A percentile compares a stretch with the other conserved stretches of the same genome.
Evolutionary conservation across 1,284 basidiomycete species (phyloP).

Genomic region (Tylopilus sp.): DNA sequence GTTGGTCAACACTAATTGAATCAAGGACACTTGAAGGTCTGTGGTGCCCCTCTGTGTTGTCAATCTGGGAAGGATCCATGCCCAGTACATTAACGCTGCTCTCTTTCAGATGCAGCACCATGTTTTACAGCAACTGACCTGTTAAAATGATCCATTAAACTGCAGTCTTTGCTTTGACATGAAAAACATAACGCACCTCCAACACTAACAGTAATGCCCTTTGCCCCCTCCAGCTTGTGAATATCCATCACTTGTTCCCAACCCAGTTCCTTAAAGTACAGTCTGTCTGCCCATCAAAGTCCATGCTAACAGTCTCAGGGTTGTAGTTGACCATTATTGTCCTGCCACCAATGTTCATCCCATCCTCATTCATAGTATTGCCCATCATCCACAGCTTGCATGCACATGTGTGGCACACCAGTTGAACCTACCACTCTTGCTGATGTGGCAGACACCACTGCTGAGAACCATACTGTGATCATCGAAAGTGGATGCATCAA

Average conservation of each 20-base stretch:
- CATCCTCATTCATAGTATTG: slow-evolving; percentile 57
- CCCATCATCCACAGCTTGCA: slow-evolving; percentile 93
- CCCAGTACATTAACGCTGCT: slow-evolving; percentile 94
- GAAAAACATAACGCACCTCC: slow-evolving; percentile 72
- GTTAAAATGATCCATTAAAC: neutral
- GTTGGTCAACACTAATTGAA: slow-evolving; percentile 96
- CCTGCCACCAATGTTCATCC: slow-evolving; percentile 33
- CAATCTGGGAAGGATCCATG: slow-evolving; percentile 95
- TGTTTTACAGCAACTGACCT: slow-evolving; percentile 98
- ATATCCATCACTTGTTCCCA: slow-evolving; percentile 99
- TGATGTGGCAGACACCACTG: slow-evolving; percentile 98
- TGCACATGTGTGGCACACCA: slow-evolving; percentile 99
- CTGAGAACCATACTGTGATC: slow-evolving; percentile 99
- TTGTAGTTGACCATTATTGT: slow-evolving; percentile 99
- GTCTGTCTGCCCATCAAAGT: slow-evolving; percentile 99
- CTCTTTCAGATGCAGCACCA: slow-evolving; percentile 95
- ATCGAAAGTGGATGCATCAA: slow-evolving; percentile 94
- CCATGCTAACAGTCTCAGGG: slow-evolving; percentile 99
- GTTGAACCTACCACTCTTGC: slow-evolving; percentile 98
- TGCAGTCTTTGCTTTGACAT: neutral
- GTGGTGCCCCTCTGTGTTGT: slow-evolving; percentile 98
- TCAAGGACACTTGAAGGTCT: slow-evolving; percentile 99
- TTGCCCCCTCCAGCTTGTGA: slow-evolving; percentile 94
- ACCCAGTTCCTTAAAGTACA: slow-evolving; percentile 99
- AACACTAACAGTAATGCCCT: slow-evolving; percentile 96